Base-by-base conservation (phyloP, 495 filamentous ascomycete species). In the Aspergillus cristatus region DNA sequence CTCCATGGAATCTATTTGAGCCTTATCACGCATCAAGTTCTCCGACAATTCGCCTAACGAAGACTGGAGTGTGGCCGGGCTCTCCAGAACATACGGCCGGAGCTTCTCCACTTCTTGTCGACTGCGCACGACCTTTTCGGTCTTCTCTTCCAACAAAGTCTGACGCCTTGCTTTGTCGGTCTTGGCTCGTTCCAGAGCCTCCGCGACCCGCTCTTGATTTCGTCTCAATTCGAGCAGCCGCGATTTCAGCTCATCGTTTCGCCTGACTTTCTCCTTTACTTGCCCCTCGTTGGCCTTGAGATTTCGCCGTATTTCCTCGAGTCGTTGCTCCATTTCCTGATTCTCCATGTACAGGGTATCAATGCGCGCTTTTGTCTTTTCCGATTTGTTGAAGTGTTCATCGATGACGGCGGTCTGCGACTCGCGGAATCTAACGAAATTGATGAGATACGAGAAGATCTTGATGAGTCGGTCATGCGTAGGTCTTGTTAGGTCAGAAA, bases 361-460 rank as follows among this genome's bases (percentile, higher is more conserved):
- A 51, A 97, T 94, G 43, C 79, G 77, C 37, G 78, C 63, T 60
- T 94, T 94, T 0, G 83, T 86, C 41, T 71, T 75, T 56, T 97
- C 87, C 13, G 84, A 72, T 47, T 84, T 85, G 67, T 93, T 87
- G 65, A 87, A 90, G 58, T 97, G 85, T 54, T 89, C 81, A 47
- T 91, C 86, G 33, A 96, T 94, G 2, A 86, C 74, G 11, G 67
- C 61, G 6, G 82, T 85, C 62, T 94, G 88, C 38, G 79, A 84
- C 63, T 94, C 89, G 43, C 93, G 84, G 63, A 96, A 98, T 34
- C 91, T 76, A 35, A 95, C 87, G 61, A 98, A 98, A 62, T 98
- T 98, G 62, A 98, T 97, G 36, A 97, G 70, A 54, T 95, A 96
- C 18, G 83, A 90, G 51, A 97, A 88, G 41, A 96, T 88, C 60